Evolutionary conservation across 768 basidiomycete genomes (phyloP), one percentile per base, ranked within the genome.

Genomic region (Leucocoprinus birnbaumii): DNA sequence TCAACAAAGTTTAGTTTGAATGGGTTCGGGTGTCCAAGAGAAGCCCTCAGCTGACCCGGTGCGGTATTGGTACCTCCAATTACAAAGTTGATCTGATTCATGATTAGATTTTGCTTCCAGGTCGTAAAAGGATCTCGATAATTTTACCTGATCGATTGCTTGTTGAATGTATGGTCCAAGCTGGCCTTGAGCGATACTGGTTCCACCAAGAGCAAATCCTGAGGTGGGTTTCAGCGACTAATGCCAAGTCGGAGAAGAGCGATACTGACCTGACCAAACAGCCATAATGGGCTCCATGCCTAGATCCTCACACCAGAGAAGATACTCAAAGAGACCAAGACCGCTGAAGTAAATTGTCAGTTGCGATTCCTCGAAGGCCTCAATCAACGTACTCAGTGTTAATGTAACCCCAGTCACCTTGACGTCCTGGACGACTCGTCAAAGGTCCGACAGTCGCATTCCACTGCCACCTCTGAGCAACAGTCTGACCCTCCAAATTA

Each of bases 271-370:
- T 56, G 80, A 73, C 80, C 79, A 85, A 42, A 86, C 77, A 21
- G 80, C 84, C 82, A 86, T 83, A 61, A 86, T 82, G 4, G 82
- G 76, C 55, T 79, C 75, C 78, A 82, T 80, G 3, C 73, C 75
- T 59, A 82, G 62, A 57, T 85, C 84, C 62, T 87, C 83, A 52
- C 81, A 79, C 73, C 80, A 77, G 35, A 75, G 62, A 45, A 86
- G 66, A 61, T 83, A 85, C 53, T 85, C 84, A 3, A 80, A 65
- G 0, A 85, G 65, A 24, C 84, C 84, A 3, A 84, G 68, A 37
- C 84, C 84, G 35, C 80, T 83, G 40, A 31, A 27, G 16, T 7
- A 49, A 22, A 10, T 16, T 46, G 24, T 27, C 3, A 40, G 14
- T 7, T 6, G 3, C 5, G 0, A 10, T 21, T 14, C 2, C 14